A percentile compares a stretch with the other conserved stretches of the same genome.
Evolutionary conservation across 306 rosid genomes (phyloP).

Genomic region (Rosa multiflora): DNA sequence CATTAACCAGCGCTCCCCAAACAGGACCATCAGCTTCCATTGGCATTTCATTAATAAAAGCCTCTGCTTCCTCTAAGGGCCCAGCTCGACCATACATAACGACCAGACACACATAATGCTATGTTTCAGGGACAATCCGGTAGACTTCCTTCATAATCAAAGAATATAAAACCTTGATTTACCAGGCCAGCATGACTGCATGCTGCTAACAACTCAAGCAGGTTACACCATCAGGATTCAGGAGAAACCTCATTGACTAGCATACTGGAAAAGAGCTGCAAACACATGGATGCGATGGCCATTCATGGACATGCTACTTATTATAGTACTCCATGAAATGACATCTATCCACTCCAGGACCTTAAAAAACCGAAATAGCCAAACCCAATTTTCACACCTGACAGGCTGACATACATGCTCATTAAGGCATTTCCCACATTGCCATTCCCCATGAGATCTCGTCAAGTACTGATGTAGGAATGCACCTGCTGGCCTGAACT

Average conservation of each 20-base stretch:
- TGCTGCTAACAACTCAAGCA: slow-evolving; percentile 62
- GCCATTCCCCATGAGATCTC: too few species aligned
- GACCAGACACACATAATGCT: slow-evolving; percentile 33
- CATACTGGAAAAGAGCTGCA: slow-evolving; percentile 59
- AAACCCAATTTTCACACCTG: too few species aligned
- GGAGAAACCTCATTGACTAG: slow-evolving; percentile 47
- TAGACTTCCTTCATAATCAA: slow-evolving; percentile 51
- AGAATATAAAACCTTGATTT: slow-evolving; percentile 42
- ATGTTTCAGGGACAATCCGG: slow-evolving; percentile 23
- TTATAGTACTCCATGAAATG: too few species aligned
- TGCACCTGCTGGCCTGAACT: too few species aligned
- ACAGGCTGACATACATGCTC: too few species aligned
- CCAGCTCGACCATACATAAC: slow-evolving; percentile 33
- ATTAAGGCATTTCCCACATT: too few species aligned
- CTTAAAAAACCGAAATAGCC: too few species aligned
- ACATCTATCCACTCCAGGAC: too few species aligned
- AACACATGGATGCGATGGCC: slow-evolving; percentile 32
- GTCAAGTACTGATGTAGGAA: too few species aligned
- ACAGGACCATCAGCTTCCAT: slow-evolving; percentile 38
- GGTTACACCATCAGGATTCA: slow-evolving; percentile 50
- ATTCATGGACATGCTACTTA: too few species aligned
- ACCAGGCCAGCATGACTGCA: slow-evolving; percentile 59
- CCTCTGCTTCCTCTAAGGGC: slow-evolving; percentile 51
- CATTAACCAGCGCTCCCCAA: slow-evolving; percentile 68
- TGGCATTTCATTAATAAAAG: slow-evolving; percentile 40